Base-by-base conservation (phyloP, 257 asterid genomes). In the Thymus quinquecostatus region DNA sequence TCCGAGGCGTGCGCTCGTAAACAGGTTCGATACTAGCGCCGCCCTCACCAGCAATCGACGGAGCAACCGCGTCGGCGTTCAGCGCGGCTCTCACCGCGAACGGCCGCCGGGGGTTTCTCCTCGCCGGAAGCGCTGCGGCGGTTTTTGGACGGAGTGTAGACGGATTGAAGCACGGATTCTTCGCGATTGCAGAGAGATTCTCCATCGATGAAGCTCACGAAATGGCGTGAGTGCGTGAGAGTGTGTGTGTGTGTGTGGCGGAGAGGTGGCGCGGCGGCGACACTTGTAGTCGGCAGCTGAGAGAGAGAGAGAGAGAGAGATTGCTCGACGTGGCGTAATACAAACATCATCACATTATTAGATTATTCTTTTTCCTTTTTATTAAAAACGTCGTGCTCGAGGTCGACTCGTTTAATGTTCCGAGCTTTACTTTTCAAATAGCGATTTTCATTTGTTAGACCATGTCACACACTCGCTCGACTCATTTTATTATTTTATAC, bases 1-100 rank as follows among this genome's bases (percentile, higher is more conserved):
- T 81, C 43, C 80, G 48, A 70, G 90, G 89, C 10, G 97, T 94
- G 27, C 90, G 89, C 58, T 72, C 70, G 78, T 89, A 94, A 71
- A 78, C 60, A 30, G 99, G 97, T n/a, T 83, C 79, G 2, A 74
- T 61, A 48, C 8, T 71, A 55, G 65, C 51, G n/a, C 67, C 21
- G 44, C 75, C 21, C 21, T 21, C 70, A 32, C 63, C 27, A 38
- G 38, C 72, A 30, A 45, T 29, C 30, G 77, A 47, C n/a, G 82
- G 44, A 65, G 45, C 61, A 33, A 77, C 9, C 5, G 83, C 34
- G 11, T 79, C 82, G 43, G 79, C 21, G 47, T 64, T 72, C 64
- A 86, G 30, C 4, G 51, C 72, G 30, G 87, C 67, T 69, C 66
- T 81, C 10, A 81, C 71, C 4, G 74, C 56, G 66, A 58, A 45